Percentiles rank a stretch among this genome's conserved stretches.
phyloP scores from a whole-genome alignment of 805 yeast species.

The Cyberlindnera saturnus region DNA sequence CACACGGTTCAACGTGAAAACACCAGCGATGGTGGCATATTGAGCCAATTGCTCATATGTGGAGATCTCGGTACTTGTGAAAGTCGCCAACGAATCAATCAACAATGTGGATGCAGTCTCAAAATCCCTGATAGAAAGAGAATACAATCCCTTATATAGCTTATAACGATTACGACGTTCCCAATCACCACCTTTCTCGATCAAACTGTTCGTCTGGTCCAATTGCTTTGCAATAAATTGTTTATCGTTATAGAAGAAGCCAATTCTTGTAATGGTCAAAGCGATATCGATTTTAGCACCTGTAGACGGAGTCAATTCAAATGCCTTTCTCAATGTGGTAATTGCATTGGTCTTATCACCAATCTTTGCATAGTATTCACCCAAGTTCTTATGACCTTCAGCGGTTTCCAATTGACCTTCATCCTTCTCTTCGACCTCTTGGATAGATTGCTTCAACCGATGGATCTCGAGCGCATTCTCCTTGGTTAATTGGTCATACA shows the following conservation, averaged over 20 bases:
- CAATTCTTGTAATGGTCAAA: conserved; percentile 78
- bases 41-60: conserved; percentile 86
- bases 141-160: conserved; percentile 82
- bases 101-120: conserved; percentile 77
- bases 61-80: conserved; percentile 86
- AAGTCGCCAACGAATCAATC: conserved; percentile 89
- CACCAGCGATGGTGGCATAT: conserved; percentile 85
- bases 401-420: conserved; percentile 86
- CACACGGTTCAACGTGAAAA: conserved; percentile 72
- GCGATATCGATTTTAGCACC: conserved; percentile 87
- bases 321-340: conserved; percentile 61
- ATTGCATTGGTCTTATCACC: conserved; percentile 75
- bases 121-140: conserved; percentile 81
- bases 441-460: conserved; percentile 37
- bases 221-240: conserved; percentile 62
- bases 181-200: conserved; percentile 99
- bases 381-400: conserved; percentile 70
- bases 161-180: conserved; percentile 94
- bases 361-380: conserved; percentile 80
- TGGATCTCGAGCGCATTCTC: conserved; percentile 52
- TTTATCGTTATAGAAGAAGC: conserved; percentile 83
- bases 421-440: conserved; percentile 47
- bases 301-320: conserved; percentile 74
- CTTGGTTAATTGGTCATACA: conserved; percentile 44
- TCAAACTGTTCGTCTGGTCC: conserved; percentile 64